Percentiles rank a stretch among this genome's conserved stretches.
These are phyloP conservation scores for Tolypocladium nubicola DNA, from an alignment of 2,329 filamentous ascomycete genomes.

Conservation along the genomic window DNA sequence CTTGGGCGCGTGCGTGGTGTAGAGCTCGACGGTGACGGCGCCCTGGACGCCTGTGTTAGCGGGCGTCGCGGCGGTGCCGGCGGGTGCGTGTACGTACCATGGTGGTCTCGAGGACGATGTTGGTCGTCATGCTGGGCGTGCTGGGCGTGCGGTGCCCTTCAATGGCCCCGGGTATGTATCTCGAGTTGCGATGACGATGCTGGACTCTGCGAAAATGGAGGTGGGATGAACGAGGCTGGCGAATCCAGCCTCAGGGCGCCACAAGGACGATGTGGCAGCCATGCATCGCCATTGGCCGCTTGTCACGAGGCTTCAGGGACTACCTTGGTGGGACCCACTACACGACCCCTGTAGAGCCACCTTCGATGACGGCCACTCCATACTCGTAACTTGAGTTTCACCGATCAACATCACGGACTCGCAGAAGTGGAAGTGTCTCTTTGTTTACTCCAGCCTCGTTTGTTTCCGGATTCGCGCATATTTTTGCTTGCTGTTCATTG, in stretches of 20 bases:
- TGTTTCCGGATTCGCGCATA: fast-evolving
- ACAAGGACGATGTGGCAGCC: neutral
- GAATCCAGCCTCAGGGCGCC: neutral
- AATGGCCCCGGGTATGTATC: neutral
- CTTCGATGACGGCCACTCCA: neutral
- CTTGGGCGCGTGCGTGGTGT: slow-evolving; percentile 77
- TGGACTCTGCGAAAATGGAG: neutral
- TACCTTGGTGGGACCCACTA: neutral
- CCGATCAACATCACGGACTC: neutral
- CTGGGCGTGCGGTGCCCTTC: slow-evolving; percentile 6
- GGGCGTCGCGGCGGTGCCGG: neutral
- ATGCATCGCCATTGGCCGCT: neutral
- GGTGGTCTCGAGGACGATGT: slow-evolving; percentile 72
- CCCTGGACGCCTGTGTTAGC: slow-evolving; percentile 42
- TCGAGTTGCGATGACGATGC: neutral
- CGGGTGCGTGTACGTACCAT: slow-evolving; percentile 46
- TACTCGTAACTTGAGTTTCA: neutral
- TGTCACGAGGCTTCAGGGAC: neutral
- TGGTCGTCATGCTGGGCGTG: slow-evolving; percentile 58
- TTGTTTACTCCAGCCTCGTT: neutral
- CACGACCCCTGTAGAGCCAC: neutral
- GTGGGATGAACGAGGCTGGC: slow-evolving; percentile 5
- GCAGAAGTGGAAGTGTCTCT: no score
- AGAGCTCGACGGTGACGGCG: slow-evolving; percentile 77
- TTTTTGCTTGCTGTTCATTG: neutral